Evolutionary conservation across 169 alveolate genomes (phyloP), one percentile per base, ranked within the genome.

Genomic region (Eimeria sp.): DNA sequence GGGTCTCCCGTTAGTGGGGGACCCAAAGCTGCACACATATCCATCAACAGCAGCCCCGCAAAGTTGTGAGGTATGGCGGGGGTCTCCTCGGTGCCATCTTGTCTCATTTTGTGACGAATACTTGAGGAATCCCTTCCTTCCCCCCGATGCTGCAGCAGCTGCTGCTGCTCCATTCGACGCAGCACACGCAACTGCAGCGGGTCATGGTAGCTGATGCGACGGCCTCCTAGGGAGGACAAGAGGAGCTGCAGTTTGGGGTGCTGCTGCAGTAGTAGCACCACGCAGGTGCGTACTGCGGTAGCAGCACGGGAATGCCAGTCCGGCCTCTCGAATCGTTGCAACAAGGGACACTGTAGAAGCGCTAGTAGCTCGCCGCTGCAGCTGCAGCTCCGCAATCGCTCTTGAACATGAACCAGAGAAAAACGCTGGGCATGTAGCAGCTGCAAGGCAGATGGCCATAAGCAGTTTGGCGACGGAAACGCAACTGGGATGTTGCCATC

Each of bases 191-290:
- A 43, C 78, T 86, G 92, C 72, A 51, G 83, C 27, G 76, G 92
- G 54, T 61, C 72, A 10, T 20, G 92, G 45, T 84, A 76, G 51
- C 45, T 25, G 83, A 95, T 73, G 30, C 5, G 84, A 63, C 61
- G 18, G 49, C 94, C 84, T n/a, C 76, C 87, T n/a, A 92, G 82
- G 47, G 87, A 49, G 40, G 95, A 61, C 84, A 95, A 45, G 80
- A 95, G 95, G 20, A 95, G 92, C 95, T 95, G 96, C 95, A 95
- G 63, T 63, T 87, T 84, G 40, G 96, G 96, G 51, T 95, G 96
- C 95, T 95, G 96, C 30, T 87, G 91, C 61, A 95, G 82, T 58
- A 84, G 43, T 49, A 95, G 83, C 40, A 61, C 58, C 91, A 95
- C 9, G 78, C 96, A 95, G 43, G 92, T 78, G 83, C 95, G 95